A percentile compares a stretch with the other conserved stretches of the same genome.
These are phyloP conservation scores for Basipetospora chlamydospora DNA, from an alignment of 2,329 filamentous ascomycete genomes.

Conservation along the genomic window DNA sequence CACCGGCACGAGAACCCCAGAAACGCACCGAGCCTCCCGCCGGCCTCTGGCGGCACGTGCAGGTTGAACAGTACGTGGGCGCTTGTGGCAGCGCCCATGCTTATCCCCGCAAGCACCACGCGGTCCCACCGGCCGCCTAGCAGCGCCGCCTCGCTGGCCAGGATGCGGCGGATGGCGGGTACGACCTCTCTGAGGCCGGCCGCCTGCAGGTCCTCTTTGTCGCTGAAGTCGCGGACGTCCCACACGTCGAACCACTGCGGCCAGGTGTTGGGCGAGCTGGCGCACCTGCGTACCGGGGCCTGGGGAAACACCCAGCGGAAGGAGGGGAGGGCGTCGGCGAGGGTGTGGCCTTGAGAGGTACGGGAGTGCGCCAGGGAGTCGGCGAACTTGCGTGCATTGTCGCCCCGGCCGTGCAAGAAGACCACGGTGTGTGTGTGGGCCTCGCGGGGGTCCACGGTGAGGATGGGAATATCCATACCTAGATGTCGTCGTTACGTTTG, in stretches of 20 bases:
- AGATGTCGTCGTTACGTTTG: background rate
- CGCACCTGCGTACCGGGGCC: slow-evolving; percentile 18
- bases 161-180: background rate
- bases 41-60: slow-evolving; percentile 11
- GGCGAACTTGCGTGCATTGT: slow-evolving; percentile 20
- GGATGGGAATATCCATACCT: background rate
- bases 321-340: slow-evolving; percentile 25
- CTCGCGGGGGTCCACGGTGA: slow-evolving; percentile 8
- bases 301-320: slow-evolving; percentile 35
- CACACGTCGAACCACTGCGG: slow-evolving; percentile 38
- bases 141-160: background rate
- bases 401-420: slow-evolving; percentile 31
- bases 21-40: slow-evolving; percentile 16
- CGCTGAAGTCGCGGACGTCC: slow-evolving; percentile 23
- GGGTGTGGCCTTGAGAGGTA: slow-evolving; percentile 17
- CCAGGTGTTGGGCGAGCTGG: slow-evolving; percentile 9
- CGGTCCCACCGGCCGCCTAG: slow-evolving; percentile 18
- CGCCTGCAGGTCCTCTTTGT: slow-evolving; percentile 27
- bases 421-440: slow-evolving; percentile 26
- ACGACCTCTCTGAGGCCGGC: slow-evolving; percentile 19
- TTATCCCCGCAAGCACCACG: slow-evolving; percentile 30
- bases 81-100: slow-evolving; percentile 28
- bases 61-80: slow-evolving; percentile 23
- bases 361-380: slow-evolving; percentile 15
- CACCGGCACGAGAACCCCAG: slow-evolving; percentile 23